These are phyloP conservation scores for Heteromeles arbutifolia DNA, from an alignment of 306 rosid genomes.

Conservation along the genomic window DNA sequence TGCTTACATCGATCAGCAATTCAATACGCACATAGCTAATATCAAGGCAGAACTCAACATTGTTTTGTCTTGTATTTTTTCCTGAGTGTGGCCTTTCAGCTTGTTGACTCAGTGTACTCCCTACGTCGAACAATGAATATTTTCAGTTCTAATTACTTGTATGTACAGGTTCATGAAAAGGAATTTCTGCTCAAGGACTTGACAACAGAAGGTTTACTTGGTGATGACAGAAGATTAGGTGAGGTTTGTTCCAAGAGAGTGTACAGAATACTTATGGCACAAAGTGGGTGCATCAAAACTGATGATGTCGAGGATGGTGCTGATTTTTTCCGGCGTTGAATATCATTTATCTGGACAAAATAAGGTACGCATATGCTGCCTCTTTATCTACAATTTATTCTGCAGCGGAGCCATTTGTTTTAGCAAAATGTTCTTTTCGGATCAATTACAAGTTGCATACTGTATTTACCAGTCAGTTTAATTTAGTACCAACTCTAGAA, in stretches of 20 bases:
- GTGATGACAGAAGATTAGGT: constrained; percentile 78
- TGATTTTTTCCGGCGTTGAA: constrained; percentile 48
- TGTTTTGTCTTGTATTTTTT: not conserved
- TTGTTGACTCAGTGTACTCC: not conserved
- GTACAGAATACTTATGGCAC: constrained; percentile 78
- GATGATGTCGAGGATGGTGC: constrained; percentile 94
- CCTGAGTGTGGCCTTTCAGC: not conserved
- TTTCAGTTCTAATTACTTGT: not conserved
- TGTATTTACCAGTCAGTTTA: not conserved
- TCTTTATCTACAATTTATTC: not conserved
- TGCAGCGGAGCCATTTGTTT: not conserved
- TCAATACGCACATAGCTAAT: not conserved
- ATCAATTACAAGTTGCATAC: not conserved
- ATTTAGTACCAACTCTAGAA: not conserved
- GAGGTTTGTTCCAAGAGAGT: constrained; percentile 91
- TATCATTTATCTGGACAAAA: not conserved
- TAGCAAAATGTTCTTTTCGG: not conserved
- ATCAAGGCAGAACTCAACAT: not conserved
- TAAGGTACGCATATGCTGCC: not conserved
- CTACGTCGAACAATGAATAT: not conserved
- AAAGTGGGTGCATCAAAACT: constrained; percentile 63
- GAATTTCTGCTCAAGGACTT: constrained; percentile 78
- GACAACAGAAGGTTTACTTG: constrained; percentile 58
- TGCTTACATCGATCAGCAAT: not conserved
- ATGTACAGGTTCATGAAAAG: constrained; percentile 72